Evolutionary conservation across 2,329 filamentous ascomycete species (phyloP), one percentile per base, ranked within the genome.

Genomic region (Fusarium papillatum): DNA sequence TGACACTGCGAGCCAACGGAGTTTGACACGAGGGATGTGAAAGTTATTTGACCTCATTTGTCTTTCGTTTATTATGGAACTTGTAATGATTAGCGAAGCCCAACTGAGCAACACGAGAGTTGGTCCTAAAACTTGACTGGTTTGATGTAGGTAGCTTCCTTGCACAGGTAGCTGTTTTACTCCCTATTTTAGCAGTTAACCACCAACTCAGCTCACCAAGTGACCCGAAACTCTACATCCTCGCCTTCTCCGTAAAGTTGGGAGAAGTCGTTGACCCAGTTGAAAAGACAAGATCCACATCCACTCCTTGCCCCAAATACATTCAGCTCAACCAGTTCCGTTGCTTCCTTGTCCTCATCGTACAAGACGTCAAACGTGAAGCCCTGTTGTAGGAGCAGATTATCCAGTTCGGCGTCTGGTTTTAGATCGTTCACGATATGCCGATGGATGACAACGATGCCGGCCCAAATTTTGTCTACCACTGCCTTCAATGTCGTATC

Each of bases 241-340:
- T 63, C 29, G 17, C 50, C 31, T 36, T 71, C 29, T 17, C 68
- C 57, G 34, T 71, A 73, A 3, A 76, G 61, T 29, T 62, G 26
- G n/a, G 43, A 48, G 29, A 69, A 55, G 31, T 76, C 63, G 11
- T 72, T 22, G 24, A 86, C 74, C 86, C 86, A 88, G 17, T 88
- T 83, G 70, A 87, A 89, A 31, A 88, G 76, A 73, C 85, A 88
- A 31, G 83, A 85, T 10, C 87, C 86, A 78, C 86, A 87, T 5
- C 82, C 83, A 26, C 84, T 86, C 72, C 84, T 80, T 3, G 82
- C 83, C 0, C 87, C 86, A 75, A 88, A 88, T 2, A 82, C 82
- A 66, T 88, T 88, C 41, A 88, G 77, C 75, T 88, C 85, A 17
- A 88, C 81, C n/a, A 88, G 75, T 77, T 74, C 70, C 2, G 73